Evolutionary conservation across 345 rosid genomes (phyloP), one percentile per base, ranked within the genome.

Genomic region (Acer negundo): DNA sequence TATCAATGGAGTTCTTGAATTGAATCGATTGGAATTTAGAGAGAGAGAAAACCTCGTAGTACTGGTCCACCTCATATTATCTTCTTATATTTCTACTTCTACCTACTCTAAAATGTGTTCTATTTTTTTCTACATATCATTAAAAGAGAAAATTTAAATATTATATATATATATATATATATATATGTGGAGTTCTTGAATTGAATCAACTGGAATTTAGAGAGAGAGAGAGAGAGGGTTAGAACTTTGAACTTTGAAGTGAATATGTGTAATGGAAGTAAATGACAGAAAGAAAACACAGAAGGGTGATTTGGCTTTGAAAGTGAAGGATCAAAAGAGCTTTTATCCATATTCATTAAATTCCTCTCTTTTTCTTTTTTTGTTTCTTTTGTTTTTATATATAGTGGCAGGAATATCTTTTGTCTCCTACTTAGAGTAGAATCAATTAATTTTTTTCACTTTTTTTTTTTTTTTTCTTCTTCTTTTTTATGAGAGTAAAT

Each of bases 391-490:
- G 53, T 65, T 15, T 49, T 49, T 75, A n/a, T 75, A 31, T 53
- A n/a, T 20, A 12, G 26, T 70, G 35, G 78, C 38, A 65, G 28
- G 70, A 51, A 75, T 74, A 75, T 75, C 62, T 75, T 74, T 49
- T 75, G 51, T 65, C 70, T 42, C 62, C 62, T 63, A 19, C 67
- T 23, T 42, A 35, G 17, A 44, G 3, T 28, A 7, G 17, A 47
- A 26, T 56, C 64, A 74, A 63, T 35, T 35, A 35, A 35, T 35
- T 35, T 35, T 35, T 35, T 35, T 3, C 7, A 16, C 8, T 44
- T 74, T 46, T 63, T 23, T 19, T 3, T 2, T 58, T 63, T 15
- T 6, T 3, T 2, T 56, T n/a, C n/a, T n/a, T n/a, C n/a, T 40
- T 13, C 0, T 0, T 3, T 9, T 49, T 3, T 2, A 49, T 15